A percentile compares a stretch with the other conserved stretches of the same genome.
Conservation (phyloP, 495 filamentous ascomycete genomes). For the Zalerion maritima region DNA sequence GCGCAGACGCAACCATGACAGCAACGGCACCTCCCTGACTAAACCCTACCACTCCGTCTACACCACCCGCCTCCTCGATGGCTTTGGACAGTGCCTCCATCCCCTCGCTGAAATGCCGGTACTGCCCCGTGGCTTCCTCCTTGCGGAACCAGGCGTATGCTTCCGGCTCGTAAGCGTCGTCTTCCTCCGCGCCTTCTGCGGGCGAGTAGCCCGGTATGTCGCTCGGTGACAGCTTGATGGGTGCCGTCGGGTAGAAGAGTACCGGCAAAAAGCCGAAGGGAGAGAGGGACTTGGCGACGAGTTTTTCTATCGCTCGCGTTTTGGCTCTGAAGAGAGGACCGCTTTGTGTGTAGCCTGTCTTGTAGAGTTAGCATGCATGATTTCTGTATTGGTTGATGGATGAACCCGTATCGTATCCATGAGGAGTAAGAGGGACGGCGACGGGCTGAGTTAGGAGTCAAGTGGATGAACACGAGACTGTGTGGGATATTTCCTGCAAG, state of each 20-base stretch:
- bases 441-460: background rate
- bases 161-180: conserved; percentile 34
- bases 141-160: conserved; percentile 75
- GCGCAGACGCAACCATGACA: conserved; percentile 42
- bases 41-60: conserved; percentile 67
- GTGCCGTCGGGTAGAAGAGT: conserved; percentile 48
- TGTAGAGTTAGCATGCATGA: conserved; percentile 2
- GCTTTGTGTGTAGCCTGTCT: conserved; percentile 74
- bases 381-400: background rate
- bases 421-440: conserved; percentile 1
- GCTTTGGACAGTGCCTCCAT: conserved; percentile 42
- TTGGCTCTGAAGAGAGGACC: conserved; percentile 77
- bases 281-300: conserved; percentile 54
- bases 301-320: conserved; percentile 72
- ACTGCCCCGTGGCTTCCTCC: conserved; percentile 42
- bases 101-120: conserved; percentile 51
- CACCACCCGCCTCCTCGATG: conserved; percentile 41
- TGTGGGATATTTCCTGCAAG: background rate
- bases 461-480: background rate
- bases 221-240: conserved; percentile 39
- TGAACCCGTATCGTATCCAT: too few relatives aligned
- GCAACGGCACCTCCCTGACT: conserved; percentile 55
- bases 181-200: conserved; percentile 14
- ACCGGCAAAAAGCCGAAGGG: conserved; percentile 37
- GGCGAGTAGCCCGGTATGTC: conserved; percentile 59